Percentiles rank a stretch among this genome's conserved stretches.
Conservation (phyloP, 805 yeast genomes). For the Kregervanrija delftensis region DNA sequence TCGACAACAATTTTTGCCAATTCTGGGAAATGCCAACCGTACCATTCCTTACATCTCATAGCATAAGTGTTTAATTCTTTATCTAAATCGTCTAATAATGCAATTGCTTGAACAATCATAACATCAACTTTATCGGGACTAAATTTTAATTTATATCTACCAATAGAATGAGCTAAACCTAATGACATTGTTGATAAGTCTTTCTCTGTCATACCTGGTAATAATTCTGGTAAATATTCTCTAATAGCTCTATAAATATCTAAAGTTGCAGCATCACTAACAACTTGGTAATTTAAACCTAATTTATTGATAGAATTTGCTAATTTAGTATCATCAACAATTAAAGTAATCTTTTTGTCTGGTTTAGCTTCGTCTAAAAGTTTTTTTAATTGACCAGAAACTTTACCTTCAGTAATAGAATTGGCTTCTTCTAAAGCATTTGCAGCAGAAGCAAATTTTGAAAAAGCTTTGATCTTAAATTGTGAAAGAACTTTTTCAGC, state of each 20-base stretch:
- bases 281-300: constrained; percentile 80
- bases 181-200: constrained; percentile 91
- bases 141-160: constrained; percentile 96
- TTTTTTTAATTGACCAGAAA: constrained; percentile 72
- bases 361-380: constrained; percentile 69
- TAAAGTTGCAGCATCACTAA: constrained; percentile 90
- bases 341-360: constrained; percentile 78
- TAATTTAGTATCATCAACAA: constrained; percentile 91
- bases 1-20: constrained; percentile 95
- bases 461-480: constrained; percentile 91
- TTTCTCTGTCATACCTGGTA: constrained; percentile 85
- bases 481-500: constrained; percentile 83
- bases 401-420: constrained; percentile 88
- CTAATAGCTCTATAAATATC: constrained; percentile 94
- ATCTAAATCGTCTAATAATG: constrained; percentile 91
- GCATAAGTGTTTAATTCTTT: constrained; percentile 97
- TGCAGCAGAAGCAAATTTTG: constrained; percentile 91
- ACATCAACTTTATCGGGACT: constrained; percentile 98
- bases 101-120: constrained; percentile 98
- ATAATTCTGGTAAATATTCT: constrained; percentile 86
- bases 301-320: constrained; percentile 95
- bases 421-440: constrained; percentile 94
- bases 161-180: constrained; percentile 97
- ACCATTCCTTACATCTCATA: constrained; percentile 99
- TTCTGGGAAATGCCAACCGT: constrained; percentile 99